phyloP scores from a whole-genome alignment of 176 grass and related monocot genomes.

The Cenchrus fungigraminus region DNA sequence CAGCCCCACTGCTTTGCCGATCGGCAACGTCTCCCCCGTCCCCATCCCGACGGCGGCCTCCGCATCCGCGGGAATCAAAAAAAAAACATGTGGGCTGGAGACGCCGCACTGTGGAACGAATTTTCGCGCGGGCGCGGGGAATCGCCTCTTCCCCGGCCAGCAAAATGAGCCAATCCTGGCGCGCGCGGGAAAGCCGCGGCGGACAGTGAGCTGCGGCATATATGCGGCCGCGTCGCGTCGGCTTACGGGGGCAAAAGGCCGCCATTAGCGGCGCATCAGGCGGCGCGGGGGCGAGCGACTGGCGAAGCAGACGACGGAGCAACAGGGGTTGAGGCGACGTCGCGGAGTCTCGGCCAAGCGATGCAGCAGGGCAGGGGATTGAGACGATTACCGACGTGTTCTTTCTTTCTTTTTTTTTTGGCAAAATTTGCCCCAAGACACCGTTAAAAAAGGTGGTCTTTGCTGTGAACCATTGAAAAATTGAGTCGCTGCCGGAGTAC shows the following conservation, averaged over 20 bases:
- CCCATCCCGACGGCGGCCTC: conserved; percentile 22
- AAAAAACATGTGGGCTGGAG: conserved; percentile 41
- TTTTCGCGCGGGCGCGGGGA: neutral
- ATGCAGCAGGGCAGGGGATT: neutral
- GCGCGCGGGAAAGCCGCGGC: neutral
- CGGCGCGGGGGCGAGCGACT: neutral
- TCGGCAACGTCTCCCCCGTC: conserved; percentile 16
- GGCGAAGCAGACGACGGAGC: neutral
- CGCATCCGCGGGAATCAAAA: conserved; percentile 11
- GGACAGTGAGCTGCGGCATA: neutral
- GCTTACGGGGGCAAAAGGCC: neutral
- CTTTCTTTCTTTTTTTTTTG: no score
- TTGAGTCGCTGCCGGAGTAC: no score
- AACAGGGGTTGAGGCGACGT: neutral
- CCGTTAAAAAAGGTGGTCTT: no score
- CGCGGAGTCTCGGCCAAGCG: neutral
- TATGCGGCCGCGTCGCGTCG: conserved; percentile 11
- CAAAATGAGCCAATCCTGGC: neutral
- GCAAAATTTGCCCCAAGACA: no score
- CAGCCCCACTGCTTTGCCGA: conserved; percentile 34
- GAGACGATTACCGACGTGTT: no score
- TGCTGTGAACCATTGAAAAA: no score
- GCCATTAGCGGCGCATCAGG: conserved; percentile 36
- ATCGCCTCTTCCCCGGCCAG: neutral
- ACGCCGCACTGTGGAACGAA: conserved; percentile 1